Percentiles rank a stretch among this genome's conserved stretches.
Conservation (phyloP, 257 asterid species). For the Haberlea rhodopensis region DNA sequence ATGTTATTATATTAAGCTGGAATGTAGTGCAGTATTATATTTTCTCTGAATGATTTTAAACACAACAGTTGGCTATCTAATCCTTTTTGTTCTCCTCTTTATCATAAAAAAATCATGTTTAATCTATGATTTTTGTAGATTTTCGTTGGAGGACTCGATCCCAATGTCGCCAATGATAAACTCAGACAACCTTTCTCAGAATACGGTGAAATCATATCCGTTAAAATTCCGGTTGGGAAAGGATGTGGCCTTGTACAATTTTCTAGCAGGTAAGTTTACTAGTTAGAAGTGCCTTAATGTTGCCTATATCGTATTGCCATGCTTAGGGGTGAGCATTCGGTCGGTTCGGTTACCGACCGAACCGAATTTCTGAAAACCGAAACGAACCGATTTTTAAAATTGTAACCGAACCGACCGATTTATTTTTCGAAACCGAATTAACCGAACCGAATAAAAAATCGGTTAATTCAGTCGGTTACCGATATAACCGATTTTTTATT, state of each 20-base stretch:
- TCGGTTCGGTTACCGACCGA: no score
- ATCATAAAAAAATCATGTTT: slow-evolving; percentile 22
- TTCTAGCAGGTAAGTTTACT: slow-evolving; percentile 61
- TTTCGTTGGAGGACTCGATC: slow-evolving; percentile 95
- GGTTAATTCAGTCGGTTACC: no score
- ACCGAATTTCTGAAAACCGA: no score
- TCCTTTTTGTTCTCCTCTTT: slow-evolving; percentile 27
- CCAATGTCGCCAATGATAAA: slow-evolving; percentile 76
- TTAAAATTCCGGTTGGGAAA: slow-evolving; percentile 83
- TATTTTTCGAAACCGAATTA: no score
- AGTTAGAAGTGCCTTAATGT: background rate
- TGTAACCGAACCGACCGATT: no score
- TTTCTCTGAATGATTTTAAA: slow-evolving; percentile 33
- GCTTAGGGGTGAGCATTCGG: no score
- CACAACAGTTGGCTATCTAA: slow-evolving; percentile 70
- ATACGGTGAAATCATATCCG: slow-evolving; percentile 76
- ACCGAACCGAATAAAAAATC: no score
- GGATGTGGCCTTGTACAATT: slow-evolving; percentile 95
- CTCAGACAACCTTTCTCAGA: slow-evolving; percentile 82
- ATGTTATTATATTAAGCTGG: background rate
- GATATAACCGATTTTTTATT: no score
- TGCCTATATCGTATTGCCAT: background rate
- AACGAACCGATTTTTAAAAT: no score
- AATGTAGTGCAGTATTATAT: background rate
- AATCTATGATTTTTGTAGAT: slow-evolving; percentile 47